Percentiles rank a stretch among this genome's conserved stretches.
phyloP scores from a whole-genome alignment of 106 monocot species.

The Acorus calamus region DNA sequence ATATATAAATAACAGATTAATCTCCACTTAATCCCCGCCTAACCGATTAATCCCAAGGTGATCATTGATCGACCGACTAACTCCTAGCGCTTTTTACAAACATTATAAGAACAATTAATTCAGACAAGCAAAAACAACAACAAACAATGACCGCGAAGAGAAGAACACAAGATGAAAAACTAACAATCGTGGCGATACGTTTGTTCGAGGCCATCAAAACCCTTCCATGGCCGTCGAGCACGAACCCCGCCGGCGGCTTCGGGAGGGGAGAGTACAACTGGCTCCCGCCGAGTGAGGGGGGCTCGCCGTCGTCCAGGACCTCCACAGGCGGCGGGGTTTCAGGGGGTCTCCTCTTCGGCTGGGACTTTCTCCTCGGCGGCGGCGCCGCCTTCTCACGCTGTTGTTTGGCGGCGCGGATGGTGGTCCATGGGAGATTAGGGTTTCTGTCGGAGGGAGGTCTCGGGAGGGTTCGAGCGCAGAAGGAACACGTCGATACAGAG shows the following conservation, averaged over 20 bases:
- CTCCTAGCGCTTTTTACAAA: not conserved
- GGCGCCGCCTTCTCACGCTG: constrained; percentile 14
- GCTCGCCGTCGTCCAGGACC: constrained; percentile 1
- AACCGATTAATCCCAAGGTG: too few relatives aligned
- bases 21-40: too few relatives aligned
- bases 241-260: constrained; percentile 81
- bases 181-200: constrained; percentile 66
- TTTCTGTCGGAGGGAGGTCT: not conserved
- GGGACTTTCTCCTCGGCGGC: constrained; percentile 16
- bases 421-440: not conserved
- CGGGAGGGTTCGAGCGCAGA: not conserved
- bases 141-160: too few relatives aligned
- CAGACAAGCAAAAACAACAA: too few relatives aligned
- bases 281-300: not conserved
- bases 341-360: constrained; percentile 14
- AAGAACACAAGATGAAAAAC: not conserved
- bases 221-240: constrained; percentile 59
- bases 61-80: too few relatives aligned
- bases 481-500: not conserved
- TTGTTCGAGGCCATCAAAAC: constrained; percentile 59
- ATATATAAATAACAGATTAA: too few relatives aligned
- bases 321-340: constrained; percentile 8
- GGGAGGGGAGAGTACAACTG: constrained; percentile 46
- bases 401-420: constrained; percentile 23
- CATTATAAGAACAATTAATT: not conserved